A percentile compares a stretch with the other conserved stretches of the same genome.
These are phyloP conservation scores for Geotrichum australiense DNA, from an alignment of 1,139 yeast species.

Conservation along the genomic window DNA sequence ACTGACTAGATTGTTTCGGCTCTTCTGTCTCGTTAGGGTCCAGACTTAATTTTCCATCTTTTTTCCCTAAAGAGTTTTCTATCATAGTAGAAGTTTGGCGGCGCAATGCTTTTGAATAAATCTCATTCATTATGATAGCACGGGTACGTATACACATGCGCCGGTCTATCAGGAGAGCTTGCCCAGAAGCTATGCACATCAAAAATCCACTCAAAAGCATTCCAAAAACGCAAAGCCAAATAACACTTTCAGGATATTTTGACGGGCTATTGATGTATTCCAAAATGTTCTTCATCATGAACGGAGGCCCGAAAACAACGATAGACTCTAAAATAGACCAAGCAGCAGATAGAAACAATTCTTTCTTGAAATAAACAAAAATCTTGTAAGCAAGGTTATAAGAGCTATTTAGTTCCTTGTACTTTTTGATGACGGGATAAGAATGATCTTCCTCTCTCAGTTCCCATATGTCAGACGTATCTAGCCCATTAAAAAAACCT, in stretches of 20 bases:
- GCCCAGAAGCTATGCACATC: constrained; percentile 62
- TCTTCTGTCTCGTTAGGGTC: constrained; percentile 22
- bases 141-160: constrained; percentile 87
- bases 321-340: constrained; percentile 67
- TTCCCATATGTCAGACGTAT: constrained; percentile 74
- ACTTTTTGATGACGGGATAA: constrained; percentile 54
- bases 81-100: constrained; percentile 48
- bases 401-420: constrained; percentile 38
- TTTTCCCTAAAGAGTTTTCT: constrained; percentile 26
- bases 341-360: constrained; percentile 57
- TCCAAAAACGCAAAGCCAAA: constrained; percentile 78
- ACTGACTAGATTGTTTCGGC: constrained; percentile 41
- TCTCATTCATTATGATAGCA: constrained; percentile 83
- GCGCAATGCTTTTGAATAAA: constrained; percentile 86
- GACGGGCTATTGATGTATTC: constrained; percentile 77
- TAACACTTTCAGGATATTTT: constrained; percentile 55
- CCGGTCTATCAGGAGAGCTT: constrained; percentile 83
- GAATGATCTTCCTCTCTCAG: constrained; percentile 77
- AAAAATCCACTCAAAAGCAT: constrained; percentile 62
- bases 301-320: constrained; percentile 68
- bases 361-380: constrained; percentile 53
- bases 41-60: constrained; percentile 25
- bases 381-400: constrained; percentile 49
- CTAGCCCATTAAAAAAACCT: constrained; percentile 54
- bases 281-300: constrained; percentile 66